A percentile compares a stretch with the other conserved stretches of the same genome.
phyloP scores from a whole-genome alignment of 129 eudicot genomes.

The Lactuca saligna region DNA sequence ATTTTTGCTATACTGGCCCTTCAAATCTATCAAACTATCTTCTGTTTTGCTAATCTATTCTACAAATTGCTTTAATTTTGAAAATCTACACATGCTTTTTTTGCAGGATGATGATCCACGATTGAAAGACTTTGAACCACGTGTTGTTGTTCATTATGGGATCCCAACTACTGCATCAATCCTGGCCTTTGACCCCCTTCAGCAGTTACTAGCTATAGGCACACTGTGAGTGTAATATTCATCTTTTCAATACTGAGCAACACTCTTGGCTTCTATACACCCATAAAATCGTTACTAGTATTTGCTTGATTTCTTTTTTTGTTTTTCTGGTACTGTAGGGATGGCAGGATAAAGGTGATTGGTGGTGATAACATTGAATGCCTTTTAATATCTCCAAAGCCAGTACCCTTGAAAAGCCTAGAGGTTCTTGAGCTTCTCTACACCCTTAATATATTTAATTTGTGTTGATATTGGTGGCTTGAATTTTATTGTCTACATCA shows the following conservation, averaged over 20 bases:
- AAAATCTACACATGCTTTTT: slow-evolving; percentile 18
- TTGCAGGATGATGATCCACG: slow-evolving; percentile 26
- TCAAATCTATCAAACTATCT: slow-evolving; percentile 4
- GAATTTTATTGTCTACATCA: background rate
- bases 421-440: slow-evolving; percentile 44
- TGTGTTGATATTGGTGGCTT: slow-evolving; percentile 1
- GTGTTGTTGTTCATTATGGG: slow-evolving; percentile 73
- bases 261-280: background rate
- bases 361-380: slow-evolving; percentile 69
- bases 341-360: slow-evolving; percentile 64
- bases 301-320: slow-evolving; percentile 9
- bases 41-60: slow-evolving; percentile 12
- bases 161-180: slow-evolving; percentile 87
- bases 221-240: slow-evolving; percentile 59
- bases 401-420: slow-evolving; percentile 48
- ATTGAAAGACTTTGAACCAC: slow-evolving; percentile 48
- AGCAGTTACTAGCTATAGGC: slow-evolving; percentile 78
- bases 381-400: slow-evolving; percentile 48
- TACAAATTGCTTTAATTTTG: slow-evolving; percentile 3
- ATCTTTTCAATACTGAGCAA: background rate
- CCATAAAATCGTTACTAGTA: background rate
- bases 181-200: slow-evolving; percentile 77
- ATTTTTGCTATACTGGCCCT: slow-evolving; percentile 9
- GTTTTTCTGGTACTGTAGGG: slow-evolving; percentile 40
- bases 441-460: slow-evolving; percentile 15